These are phyloP conservation scores for Biscogniauxia mediterranea DNA, from an alignment of 2,329 filamentous ascomycete species.

Conservation along the genomic window DNA sequence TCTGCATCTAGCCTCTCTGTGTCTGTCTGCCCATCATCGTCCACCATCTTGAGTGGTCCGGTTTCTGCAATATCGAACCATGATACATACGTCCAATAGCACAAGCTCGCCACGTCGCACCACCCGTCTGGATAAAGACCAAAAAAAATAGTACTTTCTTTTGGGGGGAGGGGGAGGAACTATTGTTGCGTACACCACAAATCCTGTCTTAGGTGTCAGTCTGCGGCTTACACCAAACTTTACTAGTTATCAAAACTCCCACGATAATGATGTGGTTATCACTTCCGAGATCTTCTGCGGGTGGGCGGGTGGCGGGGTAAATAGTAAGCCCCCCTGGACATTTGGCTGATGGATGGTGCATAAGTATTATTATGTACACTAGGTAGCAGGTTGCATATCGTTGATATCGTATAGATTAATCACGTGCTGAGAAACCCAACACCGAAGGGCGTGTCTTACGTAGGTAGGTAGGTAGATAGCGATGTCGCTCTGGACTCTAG, in stretches of 20 bases:
- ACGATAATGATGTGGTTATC: not conserved
- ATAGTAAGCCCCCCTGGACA: not conserved
- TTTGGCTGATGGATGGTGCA: not conserved
- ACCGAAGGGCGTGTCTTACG: not conserved
- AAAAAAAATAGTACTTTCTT: too few species aligned
- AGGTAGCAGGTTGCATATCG: not conserved
- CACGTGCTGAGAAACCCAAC: not conserved
- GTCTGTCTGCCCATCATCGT: not conserved
- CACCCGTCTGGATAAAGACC: not conserved
- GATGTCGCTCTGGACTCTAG: constrained; percentile 3
- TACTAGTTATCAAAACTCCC: too few species aligned
- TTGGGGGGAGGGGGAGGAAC: too few species aligned
- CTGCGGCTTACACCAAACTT: not conserved
- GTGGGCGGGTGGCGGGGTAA: not conserved
- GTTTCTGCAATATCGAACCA: not conserved
- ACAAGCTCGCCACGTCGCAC: not conserved
- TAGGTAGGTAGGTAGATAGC: constrained; percentile 4
- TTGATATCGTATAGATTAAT: not conserved
- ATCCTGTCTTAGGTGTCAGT: too few species aligned
- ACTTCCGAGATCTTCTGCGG: not conserved
- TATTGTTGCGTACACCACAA: too few species aligned
- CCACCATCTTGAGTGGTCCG: not conserved
- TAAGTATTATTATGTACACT: not conserved
- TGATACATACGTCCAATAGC: not conserved
- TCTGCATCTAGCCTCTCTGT: not conserved